These are phyloP conservation scores for Bruguiera sexangula DNA, from an alignment of 345 rosid species.

Conservation along the genomic window DNA sequence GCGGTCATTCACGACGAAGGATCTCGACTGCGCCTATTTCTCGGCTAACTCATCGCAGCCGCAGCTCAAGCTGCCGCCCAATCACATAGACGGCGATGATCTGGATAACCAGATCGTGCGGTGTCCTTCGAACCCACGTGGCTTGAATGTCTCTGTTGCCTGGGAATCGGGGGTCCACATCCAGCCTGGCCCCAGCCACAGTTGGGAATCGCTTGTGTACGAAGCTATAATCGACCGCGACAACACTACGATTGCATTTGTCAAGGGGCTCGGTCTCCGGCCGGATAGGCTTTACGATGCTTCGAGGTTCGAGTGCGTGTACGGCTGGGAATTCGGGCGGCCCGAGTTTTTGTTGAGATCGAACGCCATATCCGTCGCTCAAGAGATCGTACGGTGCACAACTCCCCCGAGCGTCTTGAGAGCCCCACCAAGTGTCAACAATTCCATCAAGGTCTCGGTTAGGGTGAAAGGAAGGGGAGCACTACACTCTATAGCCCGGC, in stretches of 20 bases:
- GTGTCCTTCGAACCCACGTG: conserved; percentile 50
- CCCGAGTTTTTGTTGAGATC: conserved; percentile 42
- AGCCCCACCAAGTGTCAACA: conserved; percentile 17
- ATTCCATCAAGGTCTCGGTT: conserved; percentile 55
- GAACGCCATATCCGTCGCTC: conserved; percentile 54
- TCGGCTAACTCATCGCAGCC: conserved; percentile 29
- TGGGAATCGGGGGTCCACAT: conserved; percentile 22
- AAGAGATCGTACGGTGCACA: conserved; percentile 75
- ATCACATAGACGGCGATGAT: conserved; percentile 36
- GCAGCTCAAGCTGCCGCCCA: conserved; percentile 31
- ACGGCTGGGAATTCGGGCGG: conserved; percentile 70
- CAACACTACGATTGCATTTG: conserved; percentile 61
- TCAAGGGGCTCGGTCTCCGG: conserved; percentile 78
- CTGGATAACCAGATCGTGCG: conserved; percentile 46
- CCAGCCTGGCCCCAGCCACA: conserved; percentile 31
- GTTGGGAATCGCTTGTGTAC: conserved; percentile 68
- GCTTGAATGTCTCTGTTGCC: conserved; percentile 29
- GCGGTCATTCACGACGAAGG: conserved; percentile 47
- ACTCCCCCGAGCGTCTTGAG: conserved; percentile 60
- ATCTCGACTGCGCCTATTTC: conserved; percentile 52
- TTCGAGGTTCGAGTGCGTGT: conserved; percentile 74
- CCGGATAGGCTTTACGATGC: conserved; percentile 46
- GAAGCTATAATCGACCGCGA: conserved; percentile 74
- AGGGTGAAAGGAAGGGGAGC: conserved; percentile 54
- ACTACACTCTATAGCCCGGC: conserved; percentile 57